Evolutionary conservation across 2,329 filamentous ascomycete genomes (phyloP), one percentile per base, ranked within the genome.

Genomic region (Xylariaceae sp.): DNA sequence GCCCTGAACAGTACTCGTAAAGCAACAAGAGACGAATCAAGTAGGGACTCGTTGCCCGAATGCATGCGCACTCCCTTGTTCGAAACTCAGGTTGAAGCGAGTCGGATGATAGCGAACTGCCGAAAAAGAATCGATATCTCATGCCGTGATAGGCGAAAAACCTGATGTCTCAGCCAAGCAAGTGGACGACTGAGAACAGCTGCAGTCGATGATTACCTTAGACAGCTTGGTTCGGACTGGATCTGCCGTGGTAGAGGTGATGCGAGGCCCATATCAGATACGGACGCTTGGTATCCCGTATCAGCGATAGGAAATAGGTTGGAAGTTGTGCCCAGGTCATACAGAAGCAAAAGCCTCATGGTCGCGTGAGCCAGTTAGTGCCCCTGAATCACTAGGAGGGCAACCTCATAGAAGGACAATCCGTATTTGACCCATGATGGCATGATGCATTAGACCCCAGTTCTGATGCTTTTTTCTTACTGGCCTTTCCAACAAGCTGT

Each of bases 221-320:
- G 55, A 52, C n/a, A 55, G 49, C 17, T 44, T 61, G 49, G 5
- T 3, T 51, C 17, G 49, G n/a, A 1, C 37, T 10, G 4, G 15
- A 10, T 11, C 50, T 55, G 15, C 44, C 53, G 44, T 53, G 52
- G 9, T 55, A 57, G 44, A 60, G 55, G 17, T 56, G 42, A n/a
- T 55, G 44, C 60, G 58, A 18, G 58, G 58, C 3, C 61, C 58
- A 30, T 62, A 62, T 58, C 61, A 63, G 53, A 63, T 61, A 3
- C 58, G 53, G 34, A 61, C 56, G 51, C 61, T 63, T 34, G 61
- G 59, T 47, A 30, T 30, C 5, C 23, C 23, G 59, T 47, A 60
- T 55, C 34, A 63, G n/a, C 18, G 61, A 63, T 35, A 35, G 49
- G 10, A 13, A 51, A 23, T 23, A 34, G n/a, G 23, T 51, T 6